Conservation (phyloP, 495 filamentous ascomycete species). For the Hypoxylon crocopeplum region DNA sequence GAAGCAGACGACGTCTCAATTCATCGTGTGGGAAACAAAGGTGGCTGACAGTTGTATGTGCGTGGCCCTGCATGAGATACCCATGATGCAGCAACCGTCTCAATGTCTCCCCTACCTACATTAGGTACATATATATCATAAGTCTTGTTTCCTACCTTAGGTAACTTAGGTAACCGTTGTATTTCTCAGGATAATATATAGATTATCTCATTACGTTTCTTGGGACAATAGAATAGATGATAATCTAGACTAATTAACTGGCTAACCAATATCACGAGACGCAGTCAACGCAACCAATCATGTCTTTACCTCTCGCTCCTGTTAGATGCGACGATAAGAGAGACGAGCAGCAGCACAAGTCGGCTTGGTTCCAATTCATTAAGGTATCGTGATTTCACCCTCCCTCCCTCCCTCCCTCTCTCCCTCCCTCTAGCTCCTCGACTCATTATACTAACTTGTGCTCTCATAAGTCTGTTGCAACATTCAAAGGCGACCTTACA, state of each 20-base stretch:
- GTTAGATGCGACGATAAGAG: slow-evolving; percentile 32
- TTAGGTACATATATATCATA: too few relatives aligned
- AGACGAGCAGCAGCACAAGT: slow-evolving; percentile 33
- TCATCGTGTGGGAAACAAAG: slow-evolving; percentile 8
- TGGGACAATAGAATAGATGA: too few relatives aligned
- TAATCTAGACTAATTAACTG: too few relatives aligned
- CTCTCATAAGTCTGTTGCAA: slow-evolving; percentile 70
- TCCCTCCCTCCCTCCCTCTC: not conserved
- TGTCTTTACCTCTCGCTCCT: slow-evolving; percentile 26
- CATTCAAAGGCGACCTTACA: slow-evolving; percentile 84
- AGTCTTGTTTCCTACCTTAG: too few relatives aligned
- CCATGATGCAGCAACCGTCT: slow-evolving; percentile 21
- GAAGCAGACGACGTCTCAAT: slow-evolving; percentile 38
- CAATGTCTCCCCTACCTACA: slow-evolving; percentile 5
- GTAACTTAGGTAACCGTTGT: too few relatives aligned
- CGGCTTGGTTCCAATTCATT: slow-evolving; percentile 44
- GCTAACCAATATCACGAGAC: not conserved
- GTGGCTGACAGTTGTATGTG: slow-evolving; percentile 4
- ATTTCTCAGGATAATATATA: too few relatives aligned
- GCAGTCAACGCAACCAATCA: slow-evolving; percentile 1
- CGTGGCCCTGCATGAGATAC: slow-evolving; percentile 8
- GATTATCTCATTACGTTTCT: too few relatives aligned
- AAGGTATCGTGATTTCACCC: slow-evolving; percentile 32
- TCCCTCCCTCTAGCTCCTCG: not conserved
- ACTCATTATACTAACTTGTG: slow-evolving; percentile 7